phyloP scores from a whole-genome alignment of 306 rosid genomes.

The Cicer bijugum region DNA sequence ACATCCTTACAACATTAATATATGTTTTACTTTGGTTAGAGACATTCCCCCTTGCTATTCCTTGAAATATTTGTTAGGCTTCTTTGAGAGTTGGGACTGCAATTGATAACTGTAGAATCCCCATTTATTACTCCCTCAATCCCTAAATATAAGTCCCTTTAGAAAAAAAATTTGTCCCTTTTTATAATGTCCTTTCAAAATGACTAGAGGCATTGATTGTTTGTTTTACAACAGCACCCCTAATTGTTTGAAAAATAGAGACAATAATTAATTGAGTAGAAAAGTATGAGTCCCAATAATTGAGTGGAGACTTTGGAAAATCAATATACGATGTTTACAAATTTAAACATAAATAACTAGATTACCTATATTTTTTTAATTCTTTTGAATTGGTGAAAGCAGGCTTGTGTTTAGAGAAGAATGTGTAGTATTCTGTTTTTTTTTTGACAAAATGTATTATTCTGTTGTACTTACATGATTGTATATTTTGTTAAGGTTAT shows the following conservation, averaged over 20 bases:
- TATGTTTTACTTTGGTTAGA: neutral
- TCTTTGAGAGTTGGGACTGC: neutral
- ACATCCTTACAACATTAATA: too few relatives aligned
- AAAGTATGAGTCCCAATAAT: neutral
- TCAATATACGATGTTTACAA: neutral
- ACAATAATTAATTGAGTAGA: neutral
- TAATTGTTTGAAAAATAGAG: neutral
- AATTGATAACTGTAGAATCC: neutral
- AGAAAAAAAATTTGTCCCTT: neutral
- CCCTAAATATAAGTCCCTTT: neutral
- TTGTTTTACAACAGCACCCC: neutral
- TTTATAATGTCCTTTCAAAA: neutral
- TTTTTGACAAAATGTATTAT: neutral
- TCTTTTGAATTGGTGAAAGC: neutral
- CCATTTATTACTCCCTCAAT: neutral
- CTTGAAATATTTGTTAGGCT: conserved; percentile 4
- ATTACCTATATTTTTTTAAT: neutral
- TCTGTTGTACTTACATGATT: neutral
- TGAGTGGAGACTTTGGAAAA: neutral
- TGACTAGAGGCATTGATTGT: neutral
- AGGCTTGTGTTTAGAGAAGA: neutral
- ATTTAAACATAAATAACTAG: neutral
- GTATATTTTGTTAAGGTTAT: neutral
- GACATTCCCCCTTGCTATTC: neutral
- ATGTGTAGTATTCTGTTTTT: neutral